Evolutionary conservation across 768 basidiomycete genomes (phyloP).

Genomic region (Termitomyces bulborhizus): DNA sequence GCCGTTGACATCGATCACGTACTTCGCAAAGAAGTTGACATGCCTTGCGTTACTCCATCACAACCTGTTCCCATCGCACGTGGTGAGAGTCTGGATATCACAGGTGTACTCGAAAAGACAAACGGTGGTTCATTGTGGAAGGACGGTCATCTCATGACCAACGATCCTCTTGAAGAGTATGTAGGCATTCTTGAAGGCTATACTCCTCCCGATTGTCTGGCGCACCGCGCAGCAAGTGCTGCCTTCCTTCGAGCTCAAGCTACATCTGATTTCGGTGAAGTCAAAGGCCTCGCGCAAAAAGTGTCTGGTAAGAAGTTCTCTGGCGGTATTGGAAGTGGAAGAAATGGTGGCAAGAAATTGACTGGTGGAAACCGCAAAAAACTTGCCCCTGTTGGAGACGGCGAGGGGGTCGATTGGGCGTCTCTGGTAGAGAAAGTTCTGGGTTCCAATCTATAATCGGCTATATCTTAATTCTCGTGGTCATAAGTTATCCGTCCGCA

Average conservation of each 20-base stretch:
- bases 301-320: slow-evolving; percentile 36
- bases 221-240: slow-evolving; percentile 56
- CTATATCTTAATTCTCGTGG: background rate
- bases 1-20: slow-evolving; percentile 91
- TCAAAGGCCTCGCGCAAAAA: slow-evolving; percentile 60
- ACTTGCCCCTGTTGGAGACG: slow-evolving; percentile 24
- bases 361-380: background rate
- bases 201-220: slow-evolving; percentile 50
- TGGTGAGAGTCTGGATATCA: slow-evolving; percentile 83
- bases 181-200: slow-evolving; percentile 45
- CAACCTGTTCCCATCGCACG: slow-evolving; percentile 77
- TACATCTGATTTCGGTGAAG: slow-evolving; percentile 61
- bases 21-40: slow-evolving; percentile 91
- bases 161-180: slow-evolving; percentile 11
- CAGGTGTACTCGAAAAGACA: slow-evolving; percentile 57
- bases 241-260: slow-evolving; percentile 77
- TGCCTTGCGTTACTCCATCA: slow-evolving; percentile 93
- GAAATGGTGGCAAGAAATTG: slow-evolving; percentile 11
- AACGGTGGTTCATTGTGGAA: slow-evolving; percentile 60
- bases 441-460: slow-evolving; percentile 8
- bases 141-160: slow-evolving; percentile 52
- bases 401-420: slow-evolving; percentile 39
- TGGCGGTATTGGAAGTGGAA: slow-evolving; percentile 24
- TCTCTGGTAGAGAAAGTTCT: slow-evolving; percentile 29
- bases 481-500: background rate